Base-by-base conservation (phyloP, 176 grass and related monocot species). In the Eleusine coracana region DNA sequence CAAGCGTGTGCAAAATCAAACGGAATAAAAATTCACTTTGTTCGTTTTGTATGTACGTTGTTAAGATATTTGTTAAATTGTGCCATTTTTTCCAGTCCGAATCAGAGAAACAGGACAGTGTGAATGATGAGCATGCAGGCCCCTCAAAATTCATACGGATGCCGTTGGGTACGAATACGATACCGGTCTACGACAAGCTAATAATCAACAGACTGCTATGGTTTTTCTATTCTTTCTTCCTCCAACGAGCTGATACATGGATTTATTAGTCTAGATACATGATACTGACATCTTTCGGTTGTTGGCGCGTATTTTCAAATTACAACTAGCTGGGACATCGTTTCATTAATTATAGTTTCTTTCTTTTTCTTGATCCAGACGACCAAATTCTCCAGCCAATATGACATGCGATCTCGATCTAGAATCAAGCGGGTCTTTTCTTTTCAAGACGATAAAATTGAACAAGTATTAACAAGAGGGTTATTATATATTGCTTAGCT, bases 281-380 rank as follows among this genome's bases (percentile, higher is more conserved):
- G 3, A 6, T 1, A 66, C 9, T 38, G 64, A 66, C 34, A 25
- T n/a, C 46, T 10, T 15, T 15, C 20, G 20, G 20, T 52, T 5
- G 63, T 79, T 51, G 62, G 46, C 17, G 46, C 77, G 31, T 49
- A 64, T 66, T 52, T 73, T 73, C 15, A 34, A 51, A 73, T 52
- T 13, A 1, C 71, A 20, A 11, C 3, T 25, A 31, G 44, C 2
- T 6, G 18, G n/a, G 42, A 5, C 4, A 13, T n/a, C 25, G 3
- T 25, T 13, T 36, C 28, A 16, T 4, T 42, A 42, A 12, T 11
- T 71, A 23, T 42, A 7, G 4, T 3, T 73, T 29, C 3, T 18
- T 74, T 21, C 48, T 21, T 51, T 18, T 37, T 17, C 31, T 31
- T 66, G 31, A 52, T 55, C 49, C 28, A 74, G 49, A 55, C 29